A percentile compares a stretch with the other conserved stretches of the same genome.
Evolutionary conservation across 257 asterid species (phyloP).

Genomic region (Paulownia fortunei): DNA sequence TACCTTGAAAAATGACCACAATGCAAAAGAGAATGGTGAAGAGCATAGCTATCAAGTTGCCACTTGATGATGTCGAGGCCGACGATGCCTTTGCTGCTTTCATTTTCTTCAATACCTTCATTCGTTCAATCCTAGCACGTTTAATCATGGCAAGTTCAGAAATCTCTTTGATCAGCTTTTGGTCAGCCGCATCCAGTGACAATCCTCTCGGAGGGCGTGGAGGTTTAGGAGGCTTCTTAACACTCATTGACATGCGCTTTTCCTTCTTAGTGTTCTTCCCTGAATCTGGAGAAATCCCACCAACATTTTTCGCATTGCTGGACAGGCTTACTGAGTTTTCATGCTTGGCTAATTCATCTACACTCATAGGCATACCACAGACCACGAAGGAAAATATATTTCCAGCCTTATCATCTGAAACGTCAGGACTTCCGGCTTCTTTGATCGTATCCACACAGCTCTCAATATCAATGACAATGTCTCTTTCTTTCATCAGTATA

Average conservation of each 20-base stretch:
- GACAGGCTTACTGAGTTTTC: constrained; percentile 31
- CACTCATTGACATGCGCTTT: constrained; percentile 58
- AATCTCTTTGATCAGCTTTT: constrained; percentile 77
- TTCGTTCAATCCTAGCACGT: constrained; percentile 78
- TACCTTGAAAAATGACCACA: constrained; percentile 76
- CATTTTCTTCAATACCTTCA: constrained; percentile 77
- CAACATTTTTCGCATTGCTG: not conserved
- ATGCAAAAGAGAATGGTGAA: constrained; percentile 70
- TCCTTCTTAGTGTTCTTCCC: constrained; percentile 57
- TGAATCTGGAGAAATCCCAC: constrained; percentile 33
- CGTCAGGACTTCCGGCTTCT: constrained; percentile 34
- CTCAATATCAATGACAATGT: constrained; percentile 57
- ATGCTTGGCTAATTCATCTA: constrained; percentile 29
- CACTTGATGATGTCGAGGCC: constrained; percentile 49
- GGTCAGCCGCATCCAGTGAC: constrained; percentile 88
- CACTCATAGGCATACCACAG: constrained; percentile 22
- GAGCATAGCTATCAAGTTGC: constrained; percentile 68
- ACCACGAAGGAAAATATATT: constrained; percentile 18
- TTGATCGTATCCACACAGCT: constrained; percentile 33
- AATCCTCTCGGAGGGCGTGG: constrained; percentile 86
- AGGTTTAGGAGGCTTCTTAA: constrained; percentile 79
- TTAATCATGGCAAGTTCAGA: constrained; percentile 70
- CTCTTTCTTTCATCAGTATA: constrained; percentile 43
- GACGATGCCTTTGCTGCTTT: constrained; percentile 62
- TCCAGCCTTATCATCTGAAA: constrained; percentile 30